Percentiles rank a stretch among this genome's conserved stretches.
Conservation (phyloP, 2,329 filamentous ascomycete species). For the Uncinocarpus reesii region DNA sequence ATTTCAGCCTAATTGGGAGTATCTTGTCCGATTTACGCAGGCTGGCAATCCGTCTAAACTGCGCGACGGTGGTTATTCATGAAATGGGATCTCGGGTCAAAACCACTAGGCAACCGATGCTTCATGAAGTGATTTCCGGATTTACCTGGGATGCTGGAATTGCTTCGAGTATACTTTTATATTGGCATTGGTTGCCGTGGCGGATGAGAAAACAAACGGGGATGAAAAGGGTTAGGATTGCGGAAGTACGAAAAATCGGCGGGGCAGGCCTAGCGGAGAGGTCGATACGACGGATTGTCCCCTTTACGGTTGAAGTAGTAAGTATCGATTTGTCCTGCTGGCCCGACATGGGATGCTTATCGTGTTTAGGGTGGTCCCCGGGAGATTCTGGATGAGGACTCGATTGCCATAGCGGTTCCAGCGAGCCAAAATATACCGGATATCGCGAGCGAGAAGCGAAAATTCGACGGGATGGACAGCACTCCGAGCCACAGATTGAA, state of each 20-base stretch:
- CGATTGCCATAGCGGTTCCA: not conserved
- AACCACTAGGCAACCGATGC: slow-evolving; percentile 51
- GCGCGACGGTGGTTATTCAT: slow-evolving; percentile 65
- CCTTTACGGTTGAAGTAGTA: slow-evolving; percentile 34
- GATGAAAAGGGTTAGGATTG: slow-evolving; percentile 47
- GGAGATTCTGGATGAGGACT: slow-evolving; percentile 8
- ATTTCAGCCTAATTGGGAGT: slow-evolving; percentile 55
- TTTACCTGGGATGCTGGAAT: slow-evolving; percentile 71
- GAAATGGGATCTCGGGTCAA: slow-evolving; percentile 77
- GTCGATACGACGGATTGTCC: slow-evolving; percentile 26
- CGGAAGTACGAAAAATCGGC: slow-evolving; percentile 55
- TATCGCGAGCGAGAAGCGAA: not conserved
- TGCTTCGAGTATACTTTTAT: slow-evolving; percentile 62
- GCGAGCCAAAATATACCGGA: not conserved
- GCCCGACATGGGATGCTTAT: too few relatives aligned
- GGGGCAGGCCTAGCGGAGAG: slow-evolving; percentile 37
- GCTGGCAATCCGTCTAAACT: slow-evolving; percentile 60
- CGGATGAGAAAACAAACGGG: slow-evolving; percentile 33
- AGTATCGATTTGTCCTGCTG: slow-evolving; percentile 5
- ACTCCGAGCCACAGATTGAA: not conserved
- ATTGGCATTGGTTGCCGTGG: slow-evolving; percentile 57
- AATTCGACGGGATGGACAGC: slow-evolving; percentile 1
- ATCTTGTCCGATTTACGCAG: slow-evolving; percentile 54
- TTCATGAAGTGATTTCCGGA: slow-evolving; percentile 66
- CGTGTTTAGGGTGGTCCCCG: not conserved